Evolutionary conservation across 768 basidiomycete species (phyloP), one percentile per base, ranked within the genome.

Genomic region (Coprinellus aureogranulatus): DNA sequence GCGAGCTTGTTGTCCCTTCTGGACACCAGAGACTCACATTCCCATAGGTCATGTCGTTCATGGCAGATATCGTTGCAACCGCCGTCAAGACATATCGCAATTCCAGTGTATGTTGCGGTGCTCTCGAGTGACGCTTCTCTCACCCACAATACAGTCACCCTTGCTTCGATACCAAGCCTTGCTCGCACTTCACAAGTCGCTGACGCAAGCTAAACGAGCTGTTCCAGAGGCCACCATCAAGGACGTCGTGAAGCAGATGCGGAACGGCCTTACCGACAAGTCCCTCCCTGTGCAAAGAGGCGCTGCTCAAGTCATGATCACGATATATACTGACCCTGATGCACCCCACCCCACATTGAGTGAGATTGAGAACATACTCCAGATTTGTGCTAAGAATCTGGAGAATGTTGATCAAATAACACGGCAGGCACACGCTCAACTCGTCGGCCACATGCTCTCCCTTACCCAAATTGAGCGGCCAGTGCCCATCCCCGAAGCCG

Each of bases 41-140:
- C 59, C 16, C 49, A 1, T 61, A 98, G 92, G 86, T 94, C 68
- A 96, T 98, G 94, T 97, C 94, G 0, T 89, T 94, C 63, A 89
- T 95, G 85, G 81, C 87, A 27, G 96, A 98, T 67, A 89, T 95
- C 31, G 75, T 84, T 20, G 74, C 78, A 1, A 76, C 85, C 0
- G 77, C 87, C 0, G 70, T 91, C 42, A 92, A 86, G 68, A 82
- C 87, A 0, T 80, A 82, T 62, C 89, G 83, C 59, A 84, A 87
- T 9, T 93, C 91, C 30, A 81, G 75, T 63, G 94, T 91, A 59
- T 60, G 91, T 74, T 8, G n/a, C 40, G 30, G 11, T 31, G 28
- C 11, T 18, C 30, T 54, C 31, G 14, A 37, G 44, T 39, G 18
- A 5, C 34, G 22, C 23, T 31, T 53, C 28, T 40, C 34, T 40